Evolutionary conservation across 2,329 filamentous ascomycete genomes (phyloP).

Genomic region (Nemania serpens): DNA sequence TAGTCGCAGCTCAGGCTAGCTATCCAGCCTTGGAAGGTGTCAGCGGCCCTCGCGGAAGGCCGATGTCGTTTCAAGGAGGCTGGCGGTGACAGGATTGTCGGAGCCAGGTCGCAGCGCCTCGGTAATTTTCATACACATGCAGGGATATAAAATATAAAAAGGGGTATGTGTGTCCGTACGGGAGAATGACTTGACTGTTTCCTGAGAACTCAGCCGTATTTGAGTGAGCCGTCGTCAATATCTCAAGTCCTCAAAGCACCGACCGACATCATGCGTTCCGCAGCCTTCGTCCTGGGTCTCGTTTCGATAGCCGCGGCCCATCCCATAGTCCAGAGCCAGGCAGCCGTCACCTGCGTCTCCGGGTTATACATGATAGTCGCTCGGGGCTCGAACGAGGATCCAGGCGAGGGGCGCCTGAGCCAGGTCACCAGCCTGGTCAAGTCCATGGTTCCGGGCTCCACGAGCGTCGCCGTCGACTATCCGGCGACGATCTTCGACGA

Average conservation of each 20-base stretch:
- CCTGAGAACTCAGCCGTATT: background rate
- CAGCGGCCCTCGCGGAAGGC: background rate
- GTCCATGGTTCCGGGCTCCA: constrained; percentile 15
- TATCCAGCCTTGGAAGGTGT: constrained; percentile 18
- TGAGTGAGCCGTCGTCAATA: background rate
- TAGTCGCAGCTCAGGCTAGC: background rate
- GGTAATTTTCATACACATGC: too few relatives aligned
- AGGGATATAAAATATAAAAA: constrained; percentile 1
- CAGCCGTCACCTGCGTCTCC: constrained; percentile 22
- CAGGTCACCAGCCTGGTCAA: constrained; percentile 18
- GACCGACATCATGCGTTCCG: constrained; percentile 15
- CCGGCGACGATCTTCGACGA: constrained; percentile 22
- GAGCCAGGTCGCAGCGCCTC: too few relatives aligned
- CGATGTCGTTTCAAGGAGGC: background rate
- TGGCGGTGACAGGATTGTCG: background rate
- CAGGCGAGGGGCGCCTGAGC: constrained; percentile 20
- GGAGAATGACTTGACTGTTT: background rate
- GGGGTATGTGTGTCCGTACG: background rate
- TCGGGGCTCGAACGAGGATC: constrained; percentile 22
- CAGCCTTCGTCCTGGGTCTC: constrained; percentile 12
- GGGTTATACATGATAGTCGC: constrained; percentile 29
- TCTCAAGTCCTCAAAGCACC: background rate
- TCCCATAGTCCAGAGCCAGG: constrained; percentile 1
- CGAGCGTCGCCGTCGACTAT: constrained; percentile 26
- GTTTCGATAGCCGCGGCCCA: constrained; percentile 17